Evolutionary conservation across 768 basidiomycete species (phyloP), one percentile per base, ranked within the genome.

Genomic region (Aureoboletus auriporus): DNA sequence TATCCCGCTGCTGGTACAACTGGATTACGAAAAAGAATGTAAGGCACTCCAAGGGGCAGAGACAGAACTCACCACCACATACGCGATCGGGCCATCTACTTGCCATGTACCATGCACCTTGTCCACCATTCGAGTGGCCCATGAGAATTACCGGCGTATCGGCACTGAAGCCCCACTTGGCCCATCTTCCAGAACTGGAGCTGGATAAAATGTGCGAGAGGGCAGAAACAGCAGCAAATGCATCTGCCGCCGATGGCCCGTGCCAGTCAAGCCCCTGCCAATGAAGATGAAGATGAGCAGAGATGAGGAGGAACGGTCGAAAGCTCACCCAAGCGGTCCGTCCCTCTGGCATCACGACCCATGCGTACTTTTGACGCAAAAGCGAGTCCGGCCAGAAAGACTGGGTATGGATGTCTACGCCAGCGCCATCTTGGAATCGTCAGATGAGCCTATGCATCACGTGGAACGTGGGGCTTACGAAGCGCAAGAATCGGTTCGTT

Each of bases 61-160:
- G 20, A 55, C 42, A 52, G 53, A 55, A 56, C 68, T 42, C 51
- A 84, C 84, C 80, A 44, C 77, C 84, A 8, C 83, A 56, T 10
- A 87, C 79, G 46, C 77, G 74, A 62, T 94, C 91, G 1, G 93
- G 92, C 65, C 79, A 87, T 53, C 86, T 73, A 26, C 83, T 76
- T 12, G 86, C 82, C 14, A 87, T 60, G 63, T 91, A 84, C 88
- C 90, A 93, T 2, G 84, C 74, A 0, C 93, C 93, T 65, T 94
- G 93, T 11, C 92, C 93, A 27, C 93, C 93, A 63, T 96, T 96
- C 3, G 92, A 94, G 62, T 96, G 93, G 0, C 93, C 93, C 30
- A 93, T 71, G n/a, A 93, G 59, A n/a, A 86, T 69, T 8, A 82
- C 78, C 27, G 71, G 72, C 3, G 75, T 72, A 27, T 71, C 54